Conservation (phyloP, 805 yeast species). For the Scheffersomyces spartinae region DNA sequence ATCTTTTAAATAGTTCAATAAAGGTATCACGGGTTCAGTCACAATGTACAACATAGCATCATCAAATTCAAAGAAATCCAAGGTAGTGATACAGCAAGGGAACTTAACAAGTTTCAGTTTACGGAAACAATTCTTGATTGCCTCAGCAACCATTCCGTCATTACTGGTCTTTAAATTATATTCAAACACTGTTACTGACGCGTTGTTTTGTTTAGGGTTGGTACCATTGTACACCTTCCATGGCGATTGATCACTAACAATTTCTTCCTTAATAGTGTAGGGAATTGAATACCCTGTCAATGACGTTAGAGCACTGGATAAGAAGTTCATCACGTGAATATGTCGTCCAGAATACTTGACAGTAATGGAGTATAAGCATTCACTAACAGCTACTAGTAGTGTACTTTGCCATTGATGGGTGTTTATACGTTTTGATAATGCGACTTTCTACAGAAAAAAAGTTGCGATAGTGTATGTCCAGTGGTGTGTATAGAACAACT, state of each 20-base stretch:
- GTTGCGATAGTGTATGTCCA: too few species aligned
- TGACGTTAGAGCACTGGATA: conserved; percentile 49
- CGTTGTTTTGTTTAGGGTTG: conserved; percentile 36
- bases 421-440: too few species aligned
- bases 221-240: conserved; percentile 60
- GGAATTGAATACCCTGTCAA: conserved; percentile 50
- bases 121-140: conserved; percentile 24
- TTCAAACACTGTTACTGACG: conserved; percentile 54
- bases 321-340: conserved; percentile 69
- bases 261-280: conserved; percentile 38
- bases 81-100: conserved; percentile 55
- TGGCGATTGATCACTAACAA: conserved; percentile 28
- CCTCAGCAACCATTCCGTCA: conserved; percentile 15
- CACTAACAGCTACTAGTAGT: too few species aligned
- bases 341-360: too few species aligned
- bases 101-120: conserved; percentile 46
- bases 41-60: conserved; percentile 48
- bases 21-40: conserved; percentile 55
- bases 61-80: conserved; percentile 56
- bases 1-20: conserved; percentile 27
- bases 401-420: too few species aligned
- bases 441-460: too few species aligned
- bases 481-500: too few species aligned
- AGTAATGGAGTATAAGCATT: too few species aligned
- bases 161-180: conserved; percentile 35